Evolutionary conservation across 176 grass and related monocot genomes (phyloP).

Genomic region (Stipa capillata): DNA sequence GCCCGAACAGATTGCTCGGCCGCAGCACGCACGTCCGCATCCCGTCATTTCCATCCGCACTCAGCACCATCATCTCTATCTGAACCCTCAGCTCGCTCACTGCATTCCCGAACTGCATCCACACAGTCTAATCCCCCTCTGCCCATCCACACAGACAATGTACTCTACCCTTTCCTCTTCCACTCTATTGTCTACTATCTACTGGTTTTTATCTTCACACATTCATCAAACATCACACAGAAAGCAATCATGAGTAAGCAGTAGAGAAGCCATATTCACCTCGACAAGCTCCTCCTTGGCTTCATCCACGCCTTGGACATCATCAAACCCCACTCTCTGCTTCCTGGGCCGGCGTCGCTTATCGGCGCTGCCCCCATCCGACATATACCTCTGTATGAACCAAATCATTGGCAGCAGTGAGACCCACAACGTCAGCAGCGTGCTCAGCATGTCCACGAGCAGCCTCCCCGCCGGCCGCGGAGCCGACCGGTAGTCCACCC

Average conservation of each 20-base stretch:
- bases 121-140: too few relatives aligned
- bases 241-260: not conserved
- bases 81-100: too few relatives aligned
- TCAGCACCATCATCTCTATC: too few relatives aligned
- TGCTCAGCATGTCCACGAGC: constrained; percentile 51
- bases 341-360: constrained; percentile 35
- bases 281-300: constrained; percentile 70
- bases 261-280: not conserved
- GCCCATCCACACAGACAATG: too few relatives aligned
- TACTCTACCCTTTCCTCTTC: not conserved
- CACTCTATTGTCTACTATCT: not conserved
- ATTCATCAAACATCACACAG: not conserved
- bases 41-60: too few relatives aligned
- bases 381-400: constrained; percentile 70
- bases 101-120: too few relatives aligned
- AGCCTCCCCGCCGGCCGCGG: constrained; percentile 42
- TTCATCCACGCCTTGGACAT: constrained; percentile 72
- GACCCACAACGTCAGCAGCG: constrained; percentile 60
- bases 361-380: constrained; percentile 16
- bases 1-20: too few relatives aligned
- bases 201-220: too few relatives aligned
- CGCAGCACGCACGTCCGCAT: too few relatives aligned
- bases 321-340: constrained; percentile 50
- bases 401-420: too few relatives aligned
- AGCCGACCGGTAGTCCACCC: constrained; percentile 49